phyloP scores from a whole-genome alignment of 2,329 filamentous ascomycete species.

The Colletotrichum gigasporum region DNA sequence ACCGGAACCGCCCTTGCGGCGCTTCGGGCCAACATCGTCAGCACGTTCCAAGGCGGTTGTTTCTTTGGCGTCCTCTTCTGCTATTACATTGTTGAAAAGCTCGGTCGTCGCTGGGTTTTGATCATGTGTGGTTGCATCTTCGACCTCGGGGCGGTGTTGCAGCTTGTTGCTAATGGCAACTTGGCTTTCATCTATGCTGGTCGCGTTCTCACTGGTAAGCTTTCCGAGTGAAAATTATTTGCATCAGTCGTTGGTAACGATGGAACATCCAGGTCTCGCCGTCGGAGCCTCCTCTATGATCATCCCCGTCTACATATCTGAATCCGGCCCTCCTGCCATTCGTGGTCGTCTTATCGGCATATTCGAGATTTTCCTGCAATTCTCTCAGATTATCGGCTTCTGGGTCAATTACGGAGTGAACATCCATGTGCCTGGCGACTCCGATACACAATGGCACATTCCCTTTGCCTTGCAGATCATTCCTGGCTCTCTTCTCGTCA shows the following conservation, averaged over 20 bases:
- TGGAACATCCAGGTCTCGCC: conserved; percentile 63
- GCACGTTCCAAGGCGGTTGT: conserved; percentile 64
- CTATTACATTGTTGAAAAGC: conserved; percentile 63
- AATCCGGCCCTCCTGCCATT: conserved; percentile 61
- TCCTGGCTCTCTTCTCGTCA: conserved; percentile 46
- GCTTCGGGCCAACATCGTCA: conserved; percentile 42
- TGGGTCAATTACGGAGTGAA: conserved; percentile 43
- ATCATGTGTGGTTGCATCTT: conserved; percentile 60
- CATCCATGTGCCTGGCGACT: conserved; percentile 33
- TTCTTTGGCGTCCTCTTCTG: conserved; percentile 63
- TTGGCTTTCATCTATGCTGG: conserved; percentile 66
- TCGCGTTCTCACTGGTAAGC: conserved; percentile 60
- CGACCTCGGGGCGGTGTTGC: conserved; percentile 53
- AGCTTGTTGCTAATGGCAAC: conserved; percentile 55
- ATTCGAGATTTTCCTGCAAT: conserved; percentile 60
- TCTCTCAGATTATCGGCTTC: conserved; percentile 59
- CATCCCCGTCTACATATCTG: conserved; percentile 67
- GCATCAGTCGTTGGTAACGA: conserved; percentile 47
- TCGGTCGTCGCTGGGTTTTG: conserved; percentile 62
- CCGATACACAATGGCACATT: conserved; percentile 49
- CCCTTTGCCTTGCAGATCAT: conserved; percentile 52
- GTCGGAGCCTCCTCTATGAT: conserved; percentile 59
- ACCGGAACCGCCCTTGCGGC: conserved; percentile 19
- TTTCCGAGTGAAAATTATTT: conserved; percentile 38
- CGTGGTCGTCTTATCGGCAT: conserved; percentile 61